Evolutionary conservation across 2,329 filamentous ascomycete genomes (phyloP), one percentile per base, ranked within the genome.

Genomic region (Botryotinia globosa): DNA sequence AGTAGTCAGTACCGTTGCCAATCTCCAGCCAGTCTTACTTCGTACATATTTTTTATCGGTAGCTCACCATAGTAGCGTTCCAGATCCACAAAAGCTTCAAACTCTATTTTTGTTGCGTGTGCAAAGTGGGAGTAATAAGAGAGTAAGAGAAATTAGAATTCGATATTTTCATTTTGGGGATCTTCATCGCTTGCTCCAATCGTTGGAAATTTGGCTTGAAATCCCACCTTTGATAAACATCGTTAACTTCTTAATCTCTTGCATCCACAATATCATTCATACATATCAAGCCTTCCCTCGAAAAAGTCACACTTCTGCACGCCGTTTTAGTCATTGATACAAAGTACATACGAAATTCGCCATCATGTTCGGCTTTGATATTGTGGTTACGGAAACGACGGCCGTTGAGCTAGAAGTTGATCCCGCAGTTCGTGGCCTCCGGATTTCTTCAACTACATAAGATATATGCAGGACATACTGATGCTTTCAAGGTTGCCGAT

Each of bases 321-420:
- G 48, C 51, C 8, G 34, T 56, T 68, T 56, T 32, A 56, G 65
- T 58, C 22, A 29, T 25, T n/a, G 14, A 62, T 56, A 29, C 51
- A 8, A n/a, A 37, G 10, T 25, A 62, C n/a, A 39, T 3, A 39
- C 37, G 10, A 62, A 25, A 12, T 32, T 32, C 44, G 68, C 58
- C 48, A 44, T 54, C 61, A 71, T 71, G 69, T 45, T 44, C 45
- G 61, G 48, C 20, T 58, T 66, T 64, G 69, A 71, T 42, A 66
- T 71, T 44, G 32, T 66, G 29, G 44, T 71, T 32, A 71, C 69
- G 22, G 39, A 64, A 64, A 71, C 69, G n/a, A 66, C 61, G 45
- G 32, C 48, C 44, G 34, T 66, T 48, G 69, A 71, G 34, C 61
- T 71, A 42, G 69, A 71, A n/a, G 69, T 66, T 14, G 69, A 71